Percentiles rank a stretch among this genome's conserved stretches.
phyloP scores from a whole-genome alignment of 2,329 filamentous ascomycete species.

The Cladophialophora exuberans region DNA sequence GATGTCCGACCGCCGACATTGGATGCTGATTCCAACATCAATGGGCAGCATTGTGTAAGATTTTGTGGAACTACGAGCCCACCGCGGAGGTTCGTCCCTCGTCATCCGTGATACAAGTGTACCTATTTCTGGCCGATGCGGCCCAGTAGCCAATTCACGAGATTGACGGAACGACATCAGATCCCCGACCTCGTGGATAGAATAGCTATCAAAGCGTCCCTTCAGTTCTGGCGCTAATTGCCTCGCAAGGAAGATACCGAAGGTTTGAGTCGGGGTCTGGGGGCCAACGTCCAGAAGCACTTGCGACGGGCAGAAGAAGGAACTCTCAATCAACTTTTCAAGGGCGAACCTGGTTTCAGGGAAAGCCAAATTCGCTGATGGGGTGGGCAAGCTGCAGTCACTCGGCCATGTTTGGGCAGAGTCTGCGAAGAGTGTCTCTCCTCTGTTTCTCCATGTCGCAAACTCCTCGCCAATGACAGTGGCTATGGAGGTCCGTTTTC shows the following conservation, averaged over 20 bases:
- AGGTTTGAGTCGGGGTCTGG: not conserved
- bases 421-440: slow-evolving; percentile 18
- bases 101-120: slow-evolving; percentile 26
- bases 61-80: slow-evolving; percentile 24
- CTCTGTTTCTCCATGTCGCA: slow-evolving; percentile 28
- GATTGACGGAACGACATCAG: slow-evolving; percentile 24
- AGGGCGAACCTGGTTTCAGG: not conserved
- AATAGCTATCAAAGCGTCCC: slow-evolving; percentile 4
- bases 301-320: not conserved
- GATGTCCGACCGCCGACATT: slow-evolving; percentile 11
- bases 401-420: slow-evolving; percentile 13
- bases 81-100: slow-evolving; percentile 27
- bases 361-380: not conserved
- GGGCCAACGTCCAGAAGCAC: not conserved
- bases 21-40: not conserved
- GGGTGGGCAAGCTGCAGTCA: slow-evolving; percentile 4
- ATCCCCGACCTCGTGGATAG: slow-evolving; percentile 12
- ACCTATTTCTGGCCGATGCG: slow-evolving; percentile 28
- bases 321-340: not conserved
- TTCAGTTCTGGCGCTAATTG: slow-evolving; percentile 3
- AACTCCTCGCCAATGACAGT: slow-evolving; percentile 23
- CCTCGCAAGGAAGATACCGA: not conserved
- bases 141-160: slow-evolving; percentile 16
- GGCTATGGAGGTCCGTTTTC: slow-evolving; percentile 13
- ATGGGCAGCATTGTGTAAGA: slow-evolving; percentile 6